These are phyloP conservation scores for Actinidia chinensis DNA, from an alignment of 179 eudicot genomes.

Conservation along the genomic window DNA sequence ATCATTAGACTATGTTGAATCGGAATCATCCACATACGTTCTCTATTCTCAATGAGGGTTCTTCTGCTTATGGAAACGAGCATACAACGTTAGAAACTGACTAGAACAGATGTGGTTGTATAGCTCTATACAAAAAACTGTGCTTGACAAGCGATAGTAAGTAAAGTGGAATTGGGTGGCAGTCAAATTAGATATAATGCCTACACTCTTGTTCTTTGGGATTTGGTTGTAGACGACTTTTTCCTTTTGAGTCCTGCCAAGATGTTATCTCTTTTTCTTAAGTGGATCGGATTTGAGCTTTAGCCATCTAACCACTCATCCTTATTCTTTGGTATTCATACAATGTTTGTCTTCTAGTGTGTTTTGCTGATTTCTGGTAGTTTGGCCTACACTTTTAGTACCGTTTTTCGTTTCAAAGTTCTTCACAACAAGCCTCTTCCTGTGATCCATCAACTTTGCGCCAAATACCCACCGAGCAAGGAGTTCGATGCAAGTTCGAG, in stretches of 20 bases:
- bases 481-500: constrained; percentile 65
- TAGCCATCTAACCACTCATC: background rate
- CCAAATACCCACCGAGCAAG: constrained; percentile 74
- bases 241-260: background rate
- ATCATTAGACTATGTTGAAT: too few relatives aligned
- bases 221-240: too few relatives aligned
- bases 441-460: constrained; percentile 67
- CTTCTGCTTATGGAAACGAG: background rate
- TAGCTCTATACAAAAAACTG: background rate
- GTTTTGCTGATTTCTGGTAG: constrained; percentile 14
- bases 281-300: background rate
- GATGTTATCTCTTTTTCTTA: background rate
- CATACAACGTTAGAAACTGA: background rate
- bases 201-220: too few relatives aligned
- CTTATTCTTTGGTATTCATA: background rate
- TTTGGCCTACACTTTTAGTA: background rate
- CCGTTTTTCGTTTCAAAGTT: constrained; percentile 36
- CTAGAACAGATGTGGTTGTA: background rate
- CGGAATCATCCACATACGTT: too few relatives aligned
- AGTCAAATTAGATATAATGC: too few relatives aligned
- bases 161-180: background rate
- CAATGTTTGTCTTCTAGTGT: background rate
- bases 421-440: constrained; percentile 64
- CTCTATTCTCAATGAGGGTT: background rate
- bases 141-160: background rate